Percentiles rank a stretch among this genome's conserved stretches.
These are phyloP conservation scores for Venturia asperata DNA, from an alignment of 2,329 filamentous ascomycete genomes.

Conservation along the genomic window DNA sequence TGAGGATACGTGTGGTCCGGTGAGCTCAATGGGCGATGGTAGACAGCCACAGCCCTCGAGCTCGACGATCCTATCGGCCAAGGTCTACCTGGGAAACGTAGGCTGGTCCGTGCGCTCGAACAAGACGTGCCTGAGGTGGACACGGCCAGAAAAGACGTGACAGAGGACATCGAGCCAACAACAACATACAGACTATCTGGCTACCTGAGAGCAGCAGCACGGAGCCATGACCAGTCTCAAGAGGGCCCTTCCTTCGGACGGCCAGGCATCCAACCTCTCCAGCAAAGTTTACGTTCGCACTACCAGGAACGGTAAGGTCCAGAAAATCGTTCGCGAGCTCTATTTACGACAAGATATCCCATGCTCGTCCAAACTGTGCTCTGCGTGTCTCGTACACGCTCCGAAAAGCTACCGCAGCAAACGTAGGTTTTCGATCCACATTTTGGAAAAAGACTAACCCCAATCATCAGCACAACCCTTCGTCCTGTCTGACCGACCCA, in stretches of 20 bases:
- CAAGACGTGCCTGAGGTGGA: background rate
- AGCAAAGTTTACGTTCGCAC: conserved; percentile 96
- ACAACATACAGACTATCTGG: background rate
- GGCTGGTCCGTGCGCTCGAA: background rate
- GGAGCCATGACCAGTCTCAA: conserved; percentile 55
- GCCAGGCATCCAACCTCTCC: conserved; percentile 65
- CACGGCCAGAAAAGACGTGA: background rate
- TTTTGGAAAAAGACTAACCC: conserved; percentile 23
- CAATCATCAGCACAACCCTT: conserved; percentile 64
- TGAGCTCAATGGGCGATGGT: conserved; percentile 15
- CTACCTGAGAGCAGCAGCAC: background rate
- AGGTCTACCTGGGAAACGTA: too few relatives aligned
- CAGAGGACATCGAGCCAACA: background rate
- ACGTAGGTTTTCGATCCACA: conserved; percentile 45
- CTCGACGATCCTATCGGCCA: conserved; percentile 5
- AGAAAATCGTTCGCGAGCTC: conserved; percentile 95
- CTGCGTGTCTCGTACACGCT: conserved; percentile 63
- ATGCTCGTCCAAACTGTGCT: conserved; percentile 87
- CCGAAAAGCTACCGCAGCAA: conserved; percentile 73
- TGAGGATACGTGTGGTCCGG: background rate
- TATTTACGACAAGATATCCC: conserved; percentile 96
- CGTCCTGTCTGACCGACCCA: conserved; percentile 81
- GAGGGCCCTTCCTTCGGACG: conserved; percentile 47
- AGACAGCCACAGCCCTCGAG: conserved; percentile 17
- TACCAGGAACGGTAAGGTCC: conserved; percentile 91